Evolutionary conservation across 2,329 filamentous ascomycete species (phyloP).

Genomic region (Microcyclospora tardicrescens): DNA sequence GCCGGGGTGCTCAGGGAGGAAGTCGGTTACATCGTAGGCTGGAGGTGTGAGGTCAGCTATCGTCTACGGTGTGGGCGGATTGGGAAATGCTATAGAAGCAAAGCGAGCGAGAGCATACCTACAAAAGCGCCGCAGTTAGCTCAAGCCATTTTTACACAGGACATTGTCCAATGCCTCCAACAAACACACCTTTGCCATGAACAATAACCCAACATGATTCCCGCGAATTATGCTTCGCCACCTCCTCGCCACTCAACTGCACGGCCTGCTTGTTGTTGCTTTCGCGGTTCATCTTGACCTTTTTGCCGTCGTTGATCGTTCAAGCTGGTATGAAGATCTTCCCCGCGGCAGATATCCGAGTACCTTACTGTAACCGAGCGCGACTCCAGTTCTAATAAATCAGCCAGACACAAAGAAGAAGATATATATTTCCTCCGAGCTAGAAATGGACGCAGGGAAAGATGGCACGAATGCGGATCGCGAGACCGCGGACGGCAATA

Average conservation of each 20-base stretch:
- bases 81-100: no score
- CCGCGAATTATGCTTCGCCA: constrained; percentile 63
- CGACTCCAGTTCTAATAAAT: no score
- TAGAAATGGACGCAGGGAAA: no score
- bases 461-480: no score
- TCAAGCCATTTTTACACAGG: neutral
- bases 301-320: no score
- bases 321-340: no score
- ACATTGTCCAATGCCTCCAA: no score
- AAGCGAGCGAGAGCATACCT: constrained; percentile 38
- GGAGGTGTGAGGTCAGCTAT: constrained; percentile 83
- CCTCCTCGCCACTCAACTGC: constrained; percentile 39
- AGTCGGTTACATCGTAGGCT: constrained; percentile 85
- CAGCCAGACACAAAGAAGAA: no score
- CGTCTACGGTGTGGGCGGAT: constrained; percentile 41
- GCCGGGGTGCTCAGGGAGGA: constrained; percentile 82
- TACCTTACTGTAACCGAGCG: no score
- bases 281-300: constrained; percentile 27
- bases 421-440: no score
- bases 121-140: neutral
- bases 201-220: constrained; percentile 86
- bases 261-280: constrained; percentile 28
- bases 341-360: no score
- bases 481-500: no score
- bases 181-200: constrained; percentile 51